phyloP scores from a whole-genome alignment of 2,329 filamentous ascomycete genomes.

The Diplodia intermedia region DNA sequence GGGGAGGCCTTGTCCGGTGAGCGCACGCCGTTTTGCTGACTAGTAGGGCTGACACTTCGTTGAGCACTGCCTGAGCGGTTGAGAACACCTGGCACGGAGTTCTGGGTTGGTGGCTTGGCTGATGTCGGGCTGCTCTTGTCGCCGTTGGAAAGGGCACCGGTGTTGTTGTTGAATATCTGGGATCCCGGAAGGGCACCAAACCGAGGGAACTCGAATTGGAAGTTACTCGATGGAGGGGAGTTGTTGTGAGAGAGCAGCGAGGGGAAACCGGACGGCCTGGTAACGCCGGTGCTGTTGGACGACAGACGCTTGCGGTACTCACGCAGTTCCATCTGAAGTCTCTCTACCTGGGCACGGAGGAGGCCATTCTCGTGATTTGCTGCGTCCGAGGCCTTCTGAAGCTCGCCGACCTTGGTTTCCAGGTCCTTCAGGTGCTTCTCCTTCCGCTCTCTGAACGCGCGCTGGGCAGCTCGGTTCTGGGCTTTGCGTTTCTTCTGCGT shows the following conservation, averaged over 20 bases:
- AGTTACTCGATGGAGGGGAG: constrained; percentile 71
- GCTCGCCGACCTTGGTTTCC: constrained; percentile 70
- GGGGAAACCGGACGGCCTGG: constrained; percentile 55
- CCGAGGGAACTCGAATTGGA: constrained; percentile 94
- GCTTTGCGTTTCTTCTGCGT: constrained; percentile 83
- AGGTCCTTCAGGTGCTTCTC: constrained; percentile 88
- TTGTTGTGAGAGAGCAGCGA: constrained; percentile 53
- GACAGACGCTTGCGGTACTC: constrained; percentile 90
- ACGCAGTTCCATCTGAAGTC: constrained; percentile 80
- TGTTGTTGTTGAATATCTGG: constrained; percentile 60
- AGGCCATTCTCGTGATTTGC: constrained; percentile 85
- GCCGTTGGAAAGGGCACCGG: constrained; percentile 44
- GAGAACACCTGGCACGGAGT: constrained; percentile 37
- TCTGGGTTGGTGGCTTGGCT: constrained; percentile 6
- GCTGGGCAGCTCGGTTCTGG: constrained; percentile 89
- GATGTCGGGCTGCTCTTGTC: constrained; percentile 38
- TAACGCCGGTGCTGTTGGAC: constrained; percentile 59
- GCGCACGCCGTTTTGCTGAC: constrained; percentile 34
- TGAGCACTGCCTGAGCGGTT: constrained; percentile 45
- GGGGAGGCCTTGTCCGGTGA: constrained; percentile 28
- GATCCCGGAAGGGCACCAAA: constrained; percentile 76
- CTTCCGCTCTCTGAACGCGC: constrained; percentile 92
- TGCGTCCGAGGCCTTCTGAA: constrained; percentile 81
- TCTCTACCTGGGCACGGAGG: constrained; percentile 86
- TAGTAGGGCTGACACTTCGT: constrained; percentile 48